Evolutionary conservation across 345 rosid genomes (phyloP).

Genomic region (Arabidopsis arenosa): DNA sequence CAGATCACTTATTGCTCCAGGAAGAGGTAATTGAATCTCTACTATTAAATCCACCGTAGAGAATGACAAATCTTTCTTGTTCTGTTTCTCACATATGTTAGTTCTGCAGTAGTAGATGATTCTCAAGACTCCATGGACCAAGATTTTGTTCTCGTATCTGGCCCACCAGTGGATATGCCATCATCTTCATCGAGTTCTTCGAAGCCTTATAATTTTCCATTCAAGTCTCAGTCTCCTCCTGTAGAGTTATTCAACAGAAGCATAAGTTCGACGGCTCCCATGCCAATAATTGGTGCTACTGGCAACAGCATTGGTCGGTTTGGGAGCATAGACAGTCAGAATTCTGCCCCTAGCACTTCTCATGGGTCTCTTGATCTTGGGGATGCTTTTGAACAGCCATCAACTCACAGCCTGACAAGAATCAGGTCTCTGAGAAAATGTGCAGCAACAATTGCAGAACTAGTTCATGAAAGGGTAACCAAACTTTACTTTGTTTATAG

Average conservation of each 20-base stretch:
- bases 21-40: conserved; percentile 62
- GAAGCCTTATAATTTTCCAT: conserved; percentile 58
- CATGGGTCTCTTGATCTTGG: conserved; percentile 76
- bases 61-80: conserved; percentile 20
- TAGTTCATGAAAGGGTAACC: conserved; percentile 71
- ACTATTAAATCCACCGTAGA: conserved; percentile 1
- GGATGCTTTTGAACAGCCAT: conserved; percentile 80
- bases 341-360: conserved; percentile 77
- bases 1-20: conserved; percentile 45
- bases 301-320: conserved; percentile 44
- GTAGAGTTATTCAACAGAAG: conserved; percentile 47
- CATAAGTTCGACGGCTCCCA: conserved; percentile 60
- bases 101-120: conserved; percentile 57
- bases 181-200: conserved; percentile 62
- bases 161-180: conserved; percentile 74
- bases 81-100: conserved; percentile 25
- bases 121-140: conserved; percentile 85
- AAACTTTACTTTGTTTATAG: conserved; percentile 22
- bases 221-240: conserved; percentile 59
- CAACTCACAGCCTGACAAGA: conserved; percentile 69
- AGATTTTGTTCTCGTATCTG: conserved; percentile 87
- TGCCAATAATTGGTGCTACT: conserved; percentile 63
- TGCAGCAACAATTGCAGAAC: conserved; percentile 71
- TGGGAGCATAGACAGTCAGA: conserved; percentile 72
- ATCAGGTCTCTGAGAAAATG: conserved; percentile 77